Percentiles rank a stretch among this genome's conserved stretches.
Evolutionary conservation across 345 rosid genomes (phyloP).

Genomic region (Streptanthus diversifolius): DNA sequence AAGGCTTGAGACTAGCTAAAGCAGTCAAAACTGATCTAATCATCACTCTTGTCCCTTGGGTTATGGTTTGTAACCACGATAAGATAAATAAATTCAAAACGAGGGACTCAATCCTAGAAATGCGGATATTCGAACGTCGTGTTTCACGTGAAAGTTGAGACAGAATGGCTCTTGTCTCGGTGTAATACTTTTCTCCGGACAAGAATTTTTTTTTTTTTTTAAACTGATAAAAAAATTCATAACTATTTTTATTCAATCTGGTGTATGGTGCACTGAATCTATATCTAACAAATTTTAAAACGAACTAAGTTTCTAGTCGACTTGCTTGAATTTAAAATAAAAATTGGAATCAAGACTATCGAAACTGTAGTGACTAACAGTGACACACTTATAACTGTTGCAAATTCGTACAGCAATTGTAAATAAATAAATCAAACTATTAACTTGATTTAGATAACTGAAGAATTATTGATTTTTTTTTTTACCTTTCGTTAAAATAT

Average conservation of each 20-base stretch:
- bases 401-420: background rate
- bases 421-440: background rate
- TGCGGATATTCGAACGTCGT: conserved; percentile 23
- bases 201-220: background rate
- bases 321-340: background rate
- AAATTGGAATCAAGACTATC: background rate
- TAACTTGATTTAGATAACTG: background rate
- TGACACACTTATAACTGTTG: background rate
- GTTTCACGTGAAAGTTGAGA: conserved; percentile 20
- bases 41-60: conserved; percentile 11
- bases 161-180: conserved; percentile 37
- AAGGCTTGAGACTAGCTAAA: background rate
- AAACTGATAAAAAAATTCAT: too few relatives aligned
- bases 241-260: too few relatives aligned
- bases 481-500: background rate
- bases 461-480: background rate
- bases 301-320: background rate
- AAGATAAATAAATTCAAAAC: background rate
- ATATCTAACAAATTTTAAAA: too few relatives aligned
- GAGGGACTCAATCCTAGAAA: conserved; percentile 31
- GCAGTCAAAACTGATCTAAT: conserved; percentile 4
- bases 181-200: conserved; percentile 19
- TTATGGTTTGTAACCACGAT: conserved; percentile 3
- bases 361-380: background rate
- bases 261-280: too few relatives aligned